Conservation (phyloP, 192 early-diverging fungal species). For the Coemansia erecta region DNA sequence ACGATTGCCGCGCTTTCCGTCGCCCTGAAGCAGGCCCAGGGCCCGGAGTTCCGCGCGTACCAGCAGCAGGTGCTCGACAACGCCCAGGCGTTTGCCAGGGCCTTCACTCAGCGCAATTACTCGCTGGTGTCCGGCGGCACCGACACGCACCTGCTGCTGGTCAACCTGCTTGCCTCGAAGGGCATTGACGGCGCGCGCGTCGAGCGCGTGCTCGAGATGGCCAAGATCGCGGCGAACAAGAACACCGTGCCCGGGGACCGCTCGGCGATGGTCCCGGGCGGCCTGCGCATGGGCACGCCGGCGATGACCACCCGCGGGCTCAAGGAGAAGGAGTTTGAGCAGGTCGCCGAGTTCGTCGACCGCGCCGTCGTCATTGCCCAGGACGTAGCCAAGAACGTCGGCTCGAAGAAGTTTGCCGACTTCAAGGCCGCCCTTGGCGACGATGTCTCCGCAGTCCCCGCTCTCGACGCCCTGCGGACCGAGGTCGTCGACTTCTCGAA, state of each 20-base stretch:
- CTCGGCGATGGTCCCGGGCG: slow-evolving; percentile 87
- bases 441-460: slow-evolving; percentile 57
- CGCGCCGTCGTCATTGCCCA: slow-evolving; percentile 78
- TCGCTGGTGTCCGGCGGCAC: slow-evolving; percentile 89
- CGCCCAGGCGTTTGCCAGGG: slow-evolving; percentile 82
- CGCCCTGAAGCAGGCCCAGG: slow-evolving; percentile 88
- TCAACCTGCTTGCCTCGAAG: slow-evolving; percentile 77
- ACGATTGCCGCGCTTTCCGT: slow-evolving; percentile 95
- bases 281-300: slow-evolving; percentile 92
- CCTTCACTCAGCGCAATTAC: slow-evolving; percentile 70
- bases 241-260: slow-evolving; percentile 99
- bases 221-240: slow-evolving; percentile 98
- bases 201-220: slow-evolving; percentile 91
- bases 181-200: slow-evolving; percentile 93
- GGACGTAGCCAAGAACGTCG: slow-evolving; percentile 63
- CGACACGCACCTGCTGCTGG: slow-evolving; percentile 90
- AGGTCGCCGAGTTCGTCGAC: slow-evolving; percentile 84
- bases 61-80: slow-evolving; percentile 89
- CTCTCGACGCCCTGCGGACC: slow-evolving; percentile 66
- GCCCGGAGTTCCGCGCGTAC: slow-evolving; percentile 84
- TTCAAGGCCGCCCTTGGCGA: slow-evolving; percentile 86
- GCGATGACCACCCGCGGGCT: slow-evolving; percentile 97
- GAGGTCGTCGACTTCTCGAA: slow-evolving; percentile 83
- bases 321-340: slow-evolving; percentile 81
- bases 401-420: slow-evolving; percentile 78